Percentiles rank a stretch among this genome's conserved stretches.
Evolutionary conservation across 192 early-diverging fungal species (phyloP).

Genomic region (Backusella tarrabulga): DNA sequence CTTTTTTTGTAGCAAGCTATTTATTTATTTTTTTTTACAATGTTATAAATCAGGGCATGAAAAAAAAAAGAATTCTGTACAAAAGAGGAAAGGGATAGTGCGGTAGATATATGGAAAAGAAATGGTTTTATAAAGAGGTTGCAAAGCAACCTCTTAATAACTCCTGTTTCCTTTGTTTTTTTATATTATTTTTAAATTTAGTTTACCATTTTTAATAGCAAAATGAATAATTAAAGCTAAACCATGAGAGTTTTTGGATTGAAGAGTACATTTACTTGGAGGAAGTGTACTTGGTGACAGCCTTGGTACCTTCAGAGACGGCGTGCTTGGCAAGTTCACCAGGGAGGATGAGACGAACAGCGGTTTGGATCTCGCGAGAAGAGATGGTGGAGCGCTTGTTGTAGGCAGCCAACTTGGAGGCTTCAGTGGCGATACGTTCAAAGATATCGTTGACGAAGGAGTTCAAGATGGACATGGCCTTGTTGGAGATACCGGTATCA

Average conservation of each 20-base stretch:
- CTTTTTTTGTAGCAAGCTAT: not conserved
- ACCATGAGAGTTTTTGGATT: not conserved
- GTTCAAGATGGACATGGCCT: conserved; percentile 97
- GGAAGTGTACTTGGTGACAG: conserved; percentile 94
- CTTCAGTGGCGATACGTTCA: conserved; percentile 87
- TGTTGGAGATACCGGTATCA: conserved; percentile 96
- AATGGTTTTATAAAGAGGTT: not conserved
- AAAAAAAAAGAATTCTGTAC: conserved; percentile 16
- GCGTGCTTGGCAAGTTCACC: conserved; percentile 97
- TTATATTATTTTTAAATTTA: conserved; percentile 3
- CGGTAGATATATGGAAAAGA: conserved; percentile 1
- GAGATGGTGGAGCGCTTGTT: conserved; percentile 97
- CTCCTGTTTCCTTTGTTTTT: not conserved
- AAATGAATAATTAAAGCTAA: conserved; percentile 2
- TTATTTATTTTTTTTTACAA: conserved; percentile 8
- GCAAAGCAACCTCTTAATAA: not conserved
- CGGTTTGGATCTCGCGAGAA: conserved; percentile 93
- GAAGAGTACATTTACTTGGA: conserved; percentile 54
- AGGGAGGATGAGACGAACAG: conserved; percentile 68
- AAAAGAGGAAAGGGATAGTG: conserved; percentile 7
- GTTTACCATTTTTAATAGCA: conserved; percentile 3
- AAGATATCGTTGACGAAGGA: conserved; percentile 98
- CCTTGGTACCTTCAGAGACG: conserved; percentile 98
- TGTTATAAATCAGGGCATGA: not conserved
- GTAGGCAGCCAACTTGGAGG: conserved; percentile 85